Evolutionary conservation across 2,329 filamentous ascomycete species (phyloP), one percentile per base, ranked within the genome.

Genomic region (Arthrinium phaeospermum): DNA sequence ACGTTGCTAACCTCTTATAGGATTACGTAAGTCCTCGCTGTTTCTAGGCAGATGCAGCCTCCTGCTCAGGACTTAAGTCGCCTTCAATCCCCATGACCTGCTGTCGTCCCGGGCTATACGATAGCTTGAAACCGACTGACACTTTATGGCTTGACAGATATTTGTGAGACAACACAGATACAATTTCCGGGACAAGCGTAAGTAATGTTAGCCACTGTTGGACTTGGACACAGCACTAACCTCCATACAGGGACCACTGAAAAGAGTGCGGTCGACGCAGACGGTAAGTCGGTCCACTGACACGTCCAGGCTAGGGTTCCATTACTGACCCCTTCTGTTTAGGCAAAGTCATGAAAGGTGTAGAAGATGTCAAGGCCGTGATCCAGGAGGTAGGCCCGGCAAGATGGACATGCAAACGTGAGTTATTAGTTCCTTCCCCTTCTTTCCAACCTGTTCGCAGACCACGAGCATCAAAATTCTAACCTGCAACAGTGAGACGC

Each of bases 121-220:
- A 14, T 34, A 13, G 10, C 37, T n/a, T 46, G 45, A 49, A 49
- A n/a, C 27, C 24, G 8, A 49, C 34, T 46, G n/a, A 37, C 6
- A 24, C 10, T 13, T 37, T 37, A 8, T 19, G 45, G 22, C 22
- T 69, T 37, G 22, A 16, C 44, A 57, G 82, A 96, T 98, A 77
- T 99, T 99, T 81, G 88, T 98, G 70, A 89, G 96, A 6, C 88
- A 95, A 49, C 95, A 98, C 82, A 88, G 96, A 67, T 99, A 99
- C 79, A 89, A 97, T 1, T 98, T 99, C 85, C 90, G 96, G 19
- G 94, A 98, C 73, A 97, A 96, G 85, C 88, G 92, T 14, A 87
- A 0, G 96, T 98, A 6, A 27, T 27, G 7, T 30, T 41, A 34
- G 12, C 7, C 19, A 14, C 53, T 3, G 34, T 34, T 64, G 2